A percentile compares a stretch with the other conserved stretches of the same genome.
Conservation (phyloP, 495 filamentous ascomycete genomes). For the Cairneyella variabilis region DNA sequence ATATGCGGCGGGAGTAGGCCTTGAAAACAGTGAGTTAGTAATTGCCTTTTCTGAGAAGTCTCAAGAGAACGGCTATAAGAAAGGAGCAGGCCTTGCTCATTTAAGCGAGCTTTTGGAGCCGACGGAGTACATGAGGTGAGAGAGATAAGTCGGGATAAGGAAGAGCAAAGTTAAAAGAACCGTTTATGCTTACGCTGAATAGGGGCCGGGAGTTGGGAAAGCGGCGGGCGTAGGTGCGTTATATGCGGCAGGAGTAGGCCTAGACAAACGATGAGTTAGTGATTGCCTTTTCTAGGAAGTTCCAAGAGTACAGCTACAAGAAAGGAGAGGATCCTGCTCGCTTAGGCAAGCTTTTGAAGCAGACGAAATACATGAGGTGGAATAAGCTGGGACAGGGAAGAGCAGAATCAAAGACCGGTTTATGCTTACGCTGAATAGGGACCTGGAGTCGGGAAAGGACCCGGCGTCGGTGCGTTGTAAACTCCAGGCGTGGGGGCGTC, state of each 20-base stretch:
- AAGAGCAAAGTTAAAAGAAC: conserved; percentile 34
- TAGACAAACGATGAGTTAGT: too few relatives aligned
- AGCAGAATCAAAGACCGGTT: conserved; percentile 34
- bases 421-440: conserved; percentile 59
- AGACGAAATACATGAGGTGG: conserved; percentile 29
- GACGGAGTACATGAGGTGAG: conserved; percentile 28
- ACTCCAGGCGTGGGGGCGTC: conserved; percentile 67
- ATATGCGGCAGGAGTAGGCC: conserved; percentile 60
- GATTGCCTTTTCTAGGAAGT: too few relatives aligned
- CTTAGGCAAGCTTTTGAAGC: conserved; percentile 46
- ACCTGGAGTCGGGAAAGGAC: conserved; percentile 48
- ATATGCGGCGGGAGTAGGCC: conserved; percentile 60
- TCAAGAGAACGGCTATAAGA: too few relatives aligned
- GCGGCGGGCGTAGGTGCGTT: conserved; percentile 52
- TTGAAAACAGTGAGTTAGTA: too few relatives aligned
- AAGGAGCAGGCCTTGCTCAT: too few relatives aligned
- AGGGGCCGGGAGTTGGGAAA: conserved; percentile 31
- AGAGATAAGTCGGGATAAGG: conserved; percentile 30
- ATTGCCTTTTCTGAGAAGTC: too few relatives aligned
- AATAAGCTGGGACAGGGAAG: conserved; percentile 32
- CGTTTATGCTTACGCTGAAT: conserved; percentile 57
- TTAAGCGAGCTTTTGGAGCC: conserved; percentile 46
- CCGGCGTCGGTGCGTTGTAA: conserved; percentile 75
- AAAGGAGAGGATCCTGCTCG: too few relatives aligned
- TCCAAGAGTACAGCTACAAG: too few relatives aligned